Conservation (phyloP, 106 monocot genomes). For the Apostasia ramifera region DNA sequence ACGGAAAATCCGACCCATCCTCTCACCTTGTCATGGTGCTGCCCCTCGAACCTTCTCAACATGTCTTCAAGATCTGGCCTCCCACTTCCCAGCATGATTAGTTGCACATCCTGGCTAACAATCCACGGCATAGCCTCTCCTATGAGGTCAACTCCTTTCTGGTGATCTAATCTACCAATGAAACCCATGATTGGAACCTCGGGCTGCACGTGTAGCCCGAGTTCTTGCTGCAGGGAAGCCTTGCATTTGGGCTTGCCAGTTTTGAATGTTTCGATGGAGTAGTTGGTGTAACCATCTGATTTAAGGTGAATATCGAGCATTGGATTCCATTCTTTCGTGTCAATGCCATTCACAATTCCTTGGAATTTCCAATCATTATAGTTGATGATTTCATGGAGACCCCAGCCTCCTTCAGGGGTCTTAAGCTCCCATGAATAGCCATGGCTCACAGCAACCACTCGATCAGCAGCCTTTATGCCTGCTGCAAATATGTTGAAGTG, state of each 20-base stretch:
- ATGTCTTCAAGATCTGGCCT: constrained; percentile 71
- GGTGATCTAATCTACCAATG: constrained; percentile 73
- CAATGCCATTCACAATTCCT: constrained; percentile 88
- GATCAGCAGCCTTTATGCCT: constrained; percentile 68
- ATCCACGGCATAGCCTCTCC: constrained; percentile 88
- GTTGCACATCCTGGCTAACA: constrained; percentile 58
- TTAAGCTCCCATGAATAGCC: constrained; percentile 90
- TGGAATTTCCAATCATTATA: constrained; percentile 68
- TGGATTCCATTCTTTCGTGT: constrained; percentile 74
- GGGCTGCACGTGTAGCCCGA: constrained; percentile 46
- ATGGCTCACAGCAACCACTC: constrained; percentile 73
- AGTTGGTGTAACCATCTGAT: constrained; percentile 82
- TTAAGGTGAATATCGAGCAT: constrained; percentile 45
- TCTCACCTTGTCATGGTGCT: constrained; percentile 52
- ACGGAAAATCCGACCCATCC: constrained; percentile 88
- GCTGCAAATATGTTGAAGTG: constrained; percentile 81
- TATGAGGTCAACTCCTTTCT: constrained; percentile 84
- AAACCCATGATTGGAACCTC: constrained; percentile 75
- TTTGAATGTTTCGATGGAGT: constrained; percentile 50
- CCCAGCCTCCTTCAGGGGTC: constrained; percentile 89
- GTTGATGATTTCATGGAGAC: constrained; percentile 61
- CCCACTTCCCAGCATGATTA: constrained; percentile 74
- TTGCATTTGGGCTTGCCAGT: constrained; percentile 74
- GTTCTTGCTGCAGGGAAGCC: constrained; percentile 70
- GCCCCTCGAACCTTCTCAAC: constrained; percentile 42